Conservation (phyloP, 1,284 basidiomycete species). For the Austroboletus niveus region DNA sequence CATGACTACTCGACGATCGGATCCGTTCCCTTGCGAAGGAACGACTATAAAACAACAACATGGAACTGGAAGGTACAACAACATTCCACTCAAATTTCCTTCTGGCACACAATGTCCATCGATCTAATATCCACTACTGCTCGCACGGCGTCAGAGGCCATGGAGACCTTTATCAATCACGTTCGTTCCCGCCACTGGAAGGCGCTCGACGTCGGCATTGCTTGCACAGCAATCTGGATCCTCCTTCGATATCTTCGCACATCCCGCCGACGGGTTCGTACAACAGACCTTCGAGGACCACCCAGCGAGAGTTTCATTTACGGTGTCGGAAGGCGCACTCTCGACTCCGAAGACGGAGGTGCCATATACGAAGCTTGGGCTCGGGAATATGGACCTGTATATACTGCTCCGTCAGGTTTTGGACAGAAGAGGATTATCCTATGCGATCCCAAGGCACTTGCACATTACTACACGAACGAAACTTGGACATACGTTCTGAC, state of each 20-base stretch:
- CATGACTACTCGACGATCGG: no score
- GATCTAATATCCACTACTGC: no score
- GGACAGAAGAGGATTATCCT: constrained; percentile 36
- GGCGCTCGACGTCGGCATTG: not conserved
- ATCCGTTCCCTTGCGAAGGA: no score
- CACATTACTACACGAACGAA: constrained; percentile 32
- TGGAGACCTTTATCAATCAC: no score
- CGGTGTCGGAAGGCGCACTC: constrained; percentile 5
- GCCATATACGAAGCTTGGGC: constrained; percentile 18
- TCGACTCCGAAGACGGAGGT: not conserved
- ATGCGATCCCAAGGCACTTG: constrained; percentile 40
- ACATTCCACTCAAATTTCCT: no score
- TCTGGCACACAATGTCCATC: no score
- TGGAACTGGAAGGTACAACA: no score
- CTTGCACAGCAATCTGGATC: not conserved
- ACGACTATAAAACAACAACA: no score
- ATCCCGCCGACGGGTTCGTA: constrained; percentile 2
- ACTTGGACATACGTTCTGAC: constrained; percentile 46
- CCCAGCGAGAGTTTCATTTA: constrained; percentile 11
- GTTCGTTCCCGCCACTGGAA: no score
- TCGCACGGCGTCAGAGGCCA: no score
- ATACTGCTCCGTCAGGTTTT: constrained; percentile 37
- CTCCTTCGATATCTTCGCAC: not conserved
- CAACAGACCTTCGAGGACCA: constrained; percentile 18
- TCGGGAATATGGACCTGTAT: not conserved